Base-by-base conservation (phyloP, 208 protist genomes). In the Acanthamoeba triangularis region DNA sequence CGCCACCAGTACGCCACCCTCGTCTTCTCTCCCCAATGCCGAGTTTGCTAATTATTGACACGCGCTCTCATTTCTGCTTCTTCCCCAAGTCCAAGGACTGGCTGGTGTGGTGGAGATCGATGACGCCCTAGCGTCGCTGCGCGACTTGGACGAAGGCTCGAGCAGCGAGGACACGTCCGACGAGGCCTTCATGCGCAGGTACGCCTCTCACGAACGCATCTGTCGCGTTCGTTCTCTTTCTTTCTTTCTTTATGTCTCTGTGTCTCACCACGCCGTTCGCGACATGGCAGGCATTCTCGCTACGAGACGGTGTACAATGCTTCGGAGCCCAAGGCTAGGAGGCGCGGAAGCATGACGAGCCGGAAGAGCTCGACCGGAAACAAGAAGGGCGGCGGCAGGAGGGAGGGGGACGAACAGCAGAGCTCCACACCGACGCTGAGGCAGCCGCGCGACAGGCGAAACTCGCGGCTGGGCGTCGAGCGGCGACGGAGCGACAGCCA, bases 131-230 rank as follows among this genome's bases (percentile, higher is more conserved):
- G 10, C 23, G 41, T 44, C 44, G 25, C 44, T 44, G 30, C 65
- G 30, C 56, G 84, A 90, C 8, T n/a, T 44, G 65, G 84, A 90
- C 35, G 84, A 90, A 37, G 84, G 56, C 25, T 69, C 54, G 20
- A 90, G 84, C 56, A 90, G 84, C 84, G 84, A 90, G 30, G 84
- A 90, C 30, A 90, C 84, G 16, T 90, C 84, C 5, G 84, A 90
- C 84, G 84, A 90, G 56, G 84, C 84, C 28, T 90, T 90, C 47
- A 44, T 14, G 35, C n/a, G 35, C 52, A 90, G 84, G 56, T 67
- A 67, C 8, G 44, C 30, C 54, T 59, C 18, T 25, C 78, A 47
- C 13, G 54, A 25, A 52, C 76, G 13, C 65, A 20, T 14, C 28
- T 1, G 23, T 33, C 25, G 20, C 25, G 5, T 65, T 25, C 23